Conservation (phyloP, 768 basidiomycete genomes). For the Daedalea quercina region DNA sequence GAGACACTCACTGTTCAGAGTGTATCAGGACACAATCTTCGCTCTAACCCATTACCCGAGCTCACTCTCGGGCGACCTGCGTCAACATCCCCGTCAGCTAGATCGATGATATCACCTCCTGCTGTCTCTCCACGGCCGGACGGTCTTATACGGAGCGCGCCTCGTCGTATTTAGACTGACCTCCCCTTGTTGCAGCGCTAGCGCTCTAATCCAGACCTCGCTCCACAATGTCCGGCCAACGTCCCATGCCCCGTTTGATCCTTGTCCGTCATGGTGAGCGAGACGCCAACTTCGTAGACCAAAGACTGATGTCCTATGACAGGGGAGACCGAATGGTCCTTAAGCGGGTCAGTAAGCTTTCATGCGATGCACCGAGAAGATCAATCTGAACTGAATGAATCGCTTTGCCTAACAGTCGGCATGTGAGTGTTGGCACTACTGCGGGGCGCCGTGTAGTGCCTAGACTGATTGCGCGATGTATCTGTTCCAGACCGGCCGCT, state of each 20-base stretch:
- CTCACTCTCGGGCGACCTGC: too few species aligned
- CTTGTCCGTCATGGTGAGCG: constrained; percentile 46
- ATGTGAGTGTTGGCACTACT: constrained; percentile 38
- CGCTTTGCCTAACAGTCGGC: constrained; percentile 38
- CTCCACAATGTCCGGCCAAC: constrained; percentile 7
- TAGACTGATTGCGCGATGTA: constrained; percentile 3
- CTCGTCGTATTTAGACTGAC: neutral
- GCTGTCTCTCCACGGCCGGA: neutral
- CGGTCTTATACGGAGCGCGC: neutral
- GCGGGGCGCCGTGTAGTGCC: neutral
- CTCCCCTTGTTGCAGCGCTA: neutral
- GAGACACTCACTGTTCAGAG: too few species aligned
- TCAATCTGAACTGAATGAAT: neutral
- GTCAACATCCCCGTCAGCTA: neutral
- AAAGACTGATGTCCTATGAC: neutral
- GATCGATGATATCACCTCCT: constrained; percentile 5
- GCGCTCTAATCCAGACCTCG: neutral
- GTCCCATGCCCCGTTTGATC: constrained; percentile 43
- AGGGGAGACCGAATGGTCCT: constrained; percentile 95
- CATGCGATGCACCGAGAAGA: neutral
- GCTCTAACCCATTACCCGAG: too few species aligned
- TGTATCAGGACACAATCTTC: too few species aligned
- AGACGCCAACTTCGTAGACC: too few species aligned
- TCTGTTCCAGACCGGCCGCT: constrained; percentile 64
- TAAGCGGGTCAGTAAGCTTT: constrained; percentile 57